Evolutionary conservation across 2,329 filamentous ascomycete genomes (phyloP).

Genomic region (Elsinoe batatas): DNA sequence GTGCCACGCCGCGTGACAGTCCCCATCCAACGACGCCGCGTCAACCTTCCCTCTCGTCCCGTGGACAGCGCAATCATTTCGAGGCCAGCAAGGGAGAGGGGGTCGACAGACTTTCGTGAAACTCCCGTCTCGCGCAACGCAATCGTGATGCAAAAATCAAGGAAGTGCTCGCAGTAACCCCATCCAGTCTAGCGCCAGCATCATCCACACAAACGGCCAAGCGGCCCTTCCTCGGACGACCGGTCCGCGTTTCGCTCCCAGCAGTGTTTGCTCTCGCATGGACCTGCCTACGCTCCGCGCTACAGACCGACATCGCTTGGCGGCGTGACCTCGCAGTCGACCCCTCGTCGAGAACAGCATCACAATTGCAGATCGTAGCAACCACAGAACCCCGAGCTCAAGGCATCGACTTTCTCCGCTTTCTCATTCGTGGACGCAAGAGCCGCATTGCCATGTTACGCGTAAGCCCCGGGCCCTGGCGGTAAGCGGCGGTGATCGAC

Average conservation of each 20-base stretch:
- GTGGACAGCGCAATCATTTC: background rate
- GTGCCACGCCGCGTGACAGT: constrained; percentile 6
- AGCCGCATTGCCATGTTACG: background rate
- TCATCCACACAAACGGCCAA: background rate
- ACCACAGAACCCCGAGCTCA: background rate
- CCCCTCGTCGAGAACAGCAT: too few species aligned
- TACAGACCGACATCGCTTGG: too few species aligned
- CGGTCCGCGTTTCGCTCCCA: too few species aligned
- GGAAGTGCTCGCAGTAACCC: background rate
- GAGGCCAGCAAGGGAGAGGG: background rate
- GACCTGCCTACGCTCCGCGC: background rate
- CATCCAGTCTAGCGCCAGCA: background rate
- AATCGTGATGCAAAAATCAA: constrained; percentile 1
- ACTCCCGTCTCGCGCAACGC: background rate
- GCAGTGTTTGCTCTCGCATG: background rate
- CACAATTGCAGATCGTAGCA: background rate
- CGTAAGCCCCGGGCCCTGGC: background rate
- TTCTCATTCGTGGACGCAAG: background rate
- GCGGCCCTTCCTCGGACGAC: background rate
- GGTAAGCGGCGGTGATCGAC: background rate
- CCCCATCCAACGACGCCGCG: background rate
- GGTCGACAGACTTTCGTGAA: background rate
- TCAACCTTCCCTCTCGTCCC: background rate
- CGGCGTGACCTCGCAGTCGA: too few species aligned
- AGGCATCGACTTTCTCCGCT: background rate